These are phyloP conservation scores for Ophiocordyceps camponoti-rufipedis DNA, from an alignment of 2,329 filamentous ascomycete species.

Conservation along the genomic window DNA sequence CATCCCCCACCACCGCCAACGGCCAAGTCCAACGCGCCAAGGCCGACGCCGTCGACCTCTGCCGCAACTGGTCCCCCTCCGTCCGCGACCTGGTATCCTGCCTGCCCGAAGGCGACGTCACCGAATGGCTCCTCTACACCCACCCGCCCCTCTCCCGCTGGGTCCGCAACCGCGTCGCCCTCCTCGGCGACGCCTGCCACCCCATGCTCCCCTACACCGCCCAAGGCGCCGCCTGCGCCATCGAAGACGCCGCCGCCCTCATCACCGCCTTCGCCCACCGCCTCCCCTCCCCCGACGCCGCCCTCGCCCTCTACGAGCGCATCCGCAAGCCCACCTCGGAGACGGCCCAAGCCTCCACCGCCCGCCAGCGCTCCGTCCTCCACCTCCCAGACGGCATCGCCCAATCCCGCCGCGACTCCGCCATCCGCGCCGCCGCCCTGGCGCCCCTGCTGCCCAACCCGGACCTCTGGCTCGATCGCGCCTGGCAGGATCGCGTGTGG, in stretches of 20 bases:
- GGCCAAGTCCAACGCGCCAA: constrained; percentile 22
- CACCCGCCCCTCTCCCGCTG: constrained; percentile 45
- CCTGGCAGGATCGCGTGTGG: constrained; percentile 13
- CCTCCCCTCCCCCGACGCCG: constrained; percentile 4
- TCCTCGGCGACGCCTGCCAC: constrained; percentile 49
- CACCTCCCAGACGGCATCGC: constrained; percentile 7
- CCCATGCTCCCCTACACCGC: constrained; percentile 49
- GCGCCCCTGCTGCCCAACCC: background rate
- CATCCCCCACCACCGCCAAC: background rate
- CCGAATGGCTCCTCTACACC: constrained; percentile 47
- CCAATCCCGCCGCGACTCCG: constrained; percentile 5
- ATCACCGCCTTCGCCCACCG: constrained; percentile 13
- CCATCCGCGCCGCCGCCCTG: constrained; percentile 2
- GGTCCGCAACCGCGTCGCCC: constrained; percentile 33
- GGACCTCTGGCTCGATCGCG: constrained; percentile 10
- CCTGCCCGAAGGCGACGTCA: constrained; percentile 45
- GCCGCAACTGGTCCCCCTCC: constrained; percentile 40
- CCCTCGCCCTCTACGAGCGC: background rate
- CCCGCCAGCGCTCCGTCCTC: constrained; percentile 2
- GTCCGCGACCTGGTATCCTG: constrained; percentile 41
- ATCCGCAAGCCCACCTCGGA: constrained; percentile 4
- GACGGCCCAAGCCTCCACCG: constrained; percentile 4
- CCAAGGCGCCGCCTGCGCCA: constrained; percentile 50
- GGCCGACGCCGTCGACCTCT: constrained; percentile 37
- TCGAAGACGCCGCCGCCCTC: constrained; percentile 46